Evolutionary conservation across 345 rosid genomes (phyloP).

Genomic region (Schrenkiella parvula): DNA sequence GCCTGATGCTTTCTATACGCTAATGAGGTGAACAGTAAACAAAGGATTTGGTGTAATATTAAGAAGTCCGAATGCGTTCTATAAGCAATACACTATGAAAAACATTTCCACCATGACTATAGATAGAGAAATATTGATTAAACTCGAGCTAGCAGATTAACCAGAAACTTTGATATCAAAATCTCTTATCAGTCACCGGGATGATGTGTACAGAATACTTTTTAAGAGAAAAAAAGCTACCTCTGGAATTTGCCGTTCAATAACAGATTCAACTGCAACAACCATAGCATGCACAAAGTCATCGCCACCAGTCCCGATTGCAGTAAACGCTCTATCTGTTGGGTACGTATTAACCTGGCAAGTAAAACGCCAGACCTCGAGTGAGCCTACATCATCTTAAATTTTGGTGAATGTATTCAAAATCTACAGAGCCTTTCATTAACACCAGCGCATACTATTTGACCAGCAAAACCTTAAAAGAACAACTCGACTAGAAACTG

Average conservation of each 20-base stretch:
- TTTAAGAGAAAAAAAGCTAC: slow-evolving; percentile 28
- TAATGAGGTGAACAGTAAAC: not conserved
- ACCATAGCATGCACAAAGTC: slow-evolving; percentile 97
- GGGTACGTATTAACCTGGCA: slow-evolving; percentile 90
- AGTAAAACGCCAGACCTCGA: slow-evolving; percentile 6
- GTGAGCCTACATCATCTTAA: not conserved
- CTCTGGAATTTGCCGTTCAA: slow-evolving; percentile 81
- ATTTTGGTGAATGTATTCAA: not conserved
- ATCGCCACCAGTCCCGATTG: slow-evolving; percentile 96
- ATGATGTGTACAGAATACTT: not conserved
- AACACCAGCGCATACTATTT: not conserved
- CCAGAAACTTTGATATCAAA: not conserved
- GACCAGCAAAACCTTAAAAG: not conserved
- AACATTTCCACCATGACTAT: not conserved
- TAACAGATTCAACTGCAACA: slow-evolving; percentile 94
- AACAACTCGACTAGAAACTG: not conserved
- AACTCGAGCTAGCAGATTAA: not conserved
- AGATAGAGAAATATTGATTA: not conserved
- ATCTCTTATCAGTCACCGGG: not conserved
- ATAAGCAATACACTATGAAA: not conserved
- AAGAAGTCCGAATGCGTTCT: not conserved
- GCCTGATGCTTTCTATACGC: not conserved
- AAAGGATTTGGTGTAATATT: not conserved
- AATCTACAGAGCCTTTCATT: not conserved
- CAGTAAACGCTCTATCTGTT: slow-evolving; percentile 90